These are phyloP conservation scores for Alternaria longipes DNA, from an alignment of 2,329 filamentous ascomycete genomes.

Conservation along the genomic window DNA sequence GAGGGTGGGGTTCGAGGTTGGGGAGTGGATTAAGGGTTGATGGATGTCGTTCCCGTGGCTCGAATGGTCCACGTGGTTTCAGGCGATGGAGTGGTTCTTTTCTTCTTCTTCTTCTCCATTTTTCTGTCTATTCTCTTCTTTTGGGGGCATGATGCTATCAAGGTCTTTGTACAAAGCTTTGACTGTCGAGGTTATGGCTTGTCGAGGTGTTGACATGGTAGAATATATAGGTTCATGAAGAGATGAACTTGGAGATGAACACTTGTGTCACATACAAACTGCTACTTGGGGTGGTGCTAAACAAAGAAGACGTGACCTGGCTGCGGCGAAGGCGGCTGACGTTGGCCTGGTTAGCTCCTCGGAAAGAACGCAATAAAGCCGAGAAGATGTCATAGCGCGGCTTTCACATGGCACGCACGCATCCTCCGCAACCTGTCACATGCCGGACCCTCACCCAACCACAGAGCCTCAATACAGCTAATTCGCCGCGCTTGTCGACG, in stretches of 20 bases:
- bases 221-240: background rate
- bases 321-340: conserved; percentile 6
- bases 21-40: conserved; percentile 73
- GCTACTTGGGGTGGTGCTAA: background rate
- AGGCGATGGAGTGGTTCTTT: background rate
- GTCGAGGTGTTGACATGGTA: background rate
- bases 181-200: background rate
- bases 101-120: background rate
- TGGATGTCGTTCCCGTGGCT: background rate
- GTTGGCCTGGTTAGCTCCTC: background rate
- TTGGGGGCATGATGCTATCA: background rate
- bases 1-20: conserved; percentile 84
- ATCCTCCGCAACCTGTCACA: conserved; percentile 32
- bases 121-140: background rate
- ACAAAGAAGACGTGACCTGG: conserved; percentile 6
- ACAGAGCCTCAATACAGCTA: conserved; percentile 22
- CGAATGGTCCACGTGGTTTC: background rate
- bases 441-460: conserved; percentile 29
- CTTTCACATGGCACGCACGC: conserved; percentile 33
- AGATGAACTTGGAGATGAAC: background rate
- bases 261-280: too few relatives aligned
- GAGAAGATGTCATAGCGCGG: conserved; percentile 25
- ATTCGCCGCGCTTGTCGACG: conserved; percentile 31
- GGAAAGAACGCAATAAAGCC: conserved; percentile 20
- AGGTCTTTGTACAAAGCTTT: background rate